Base-by-base conservation (phyloP, 495 filamentous ascomycete genomes). In the Rusavskia elegans region DNA sequence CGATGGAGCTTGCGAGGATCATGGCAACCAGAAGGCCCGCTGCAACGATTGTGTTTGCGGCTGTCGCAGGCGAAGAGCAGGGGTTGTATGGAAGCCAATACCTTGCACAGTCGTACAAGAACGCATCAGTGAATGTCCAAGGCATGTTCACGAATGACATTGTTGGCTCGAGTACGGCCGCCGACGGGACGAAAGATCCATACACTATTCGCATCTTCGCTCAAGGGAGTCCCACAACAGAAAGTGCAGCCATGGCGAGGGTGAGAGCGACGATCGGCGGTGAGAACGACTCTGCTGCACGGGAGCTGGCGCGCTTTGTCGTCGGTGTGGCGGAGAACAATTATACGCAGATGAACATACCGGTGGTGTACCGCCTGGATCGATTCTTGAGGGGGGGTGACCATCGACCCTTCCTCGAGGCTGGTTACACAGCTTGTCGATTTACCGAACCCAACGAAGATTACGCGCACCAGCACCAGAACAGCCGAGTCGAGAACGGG, bases 371-470 rank as follows among this genome's bases (percentile, higher is more conserved):
- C 61, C 64, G 73, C 2, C 62, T 68, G 0, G 75, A 78, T 53
- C 68, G 75, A 14, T 77, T 68, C 59, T 63, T 76, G 13, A 65
- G 75, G 29, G 70, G 74, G 32, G 75, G 75, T 42, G 75, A 78
- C 58, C 75, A 78, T 60, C 56, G 59, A 11, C 62, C 68, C n/a
- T 78, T 77, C 57, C 66, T 78, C 14, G 53, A 63, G 19, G 62
- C 63, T 16, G 75, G 75, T 9, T 77, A 70, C 55, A 55, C 72
- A 6, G 74, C 71, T 10, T 50, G 32, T 16, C 68, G 75, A 13
- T 75, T 73, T 64, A 78, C 75, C 1, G 75, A 78, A 57, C 68
- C 75, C 0, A 64, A 66, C 53, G 75, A 78, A 59, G 57, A 78
- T 55, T 78, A 68, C 59, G 60, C 53, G 7, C 74, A 78, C 55